Conservation (phyloP, 2,329 filamentous ascomycete genomes). For the Davidsoniella neocaledoniae region DNA sequence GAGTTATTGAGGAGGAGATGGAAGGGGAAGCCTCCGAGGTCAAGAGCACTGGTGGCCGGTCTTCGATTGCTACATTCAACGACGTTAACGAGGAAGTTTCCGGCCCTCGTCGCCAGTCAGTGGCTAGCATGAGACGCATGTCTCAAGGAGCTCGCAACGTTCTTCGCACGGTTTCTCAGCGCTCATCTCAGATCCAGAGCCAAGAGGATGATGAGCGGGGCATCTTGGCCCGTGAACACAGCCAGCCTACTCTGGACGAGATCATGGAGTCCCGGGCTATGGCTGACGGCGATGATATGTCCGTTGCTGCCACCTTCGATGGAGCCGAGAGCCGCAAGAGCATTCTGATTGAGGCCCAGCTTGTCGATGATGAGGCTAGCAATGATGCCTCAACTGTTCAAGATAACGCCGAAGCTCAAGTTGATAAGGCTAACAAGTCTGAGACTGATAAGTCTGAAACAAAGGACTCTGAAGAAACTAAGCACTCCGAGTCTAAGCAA, state of each 20-base stretch:
- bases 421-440: background rate
- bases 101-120: background rate
- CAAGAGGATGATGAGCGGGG: constrained; percentile 15
- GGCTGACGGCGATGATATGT: constrained; percentile 29
- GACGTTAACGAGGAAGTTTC: constrained; percentile 23
- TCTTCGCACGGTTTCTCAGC: constrained; percentile 27
- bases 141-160: constrained; percentile 31
- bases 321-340: constrained; percentile 16
- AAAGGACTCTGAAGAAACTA: constrained; percentile 10
- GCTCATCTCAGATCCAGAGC: constrained; percentile 13
- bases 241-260: constrained; percentile 27
- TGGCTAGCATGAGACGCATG: constrained; percentile 25
- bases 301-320: constrained; percentile 42
- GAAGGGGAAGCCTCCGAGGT: constrained; percentile 15
- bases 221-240: constrained; percentile 8
- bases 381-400: background rate
- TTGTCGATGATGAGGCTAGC: background rate
- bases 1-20: constrained; percentile 28
- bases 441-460: constrained; percentile 8
- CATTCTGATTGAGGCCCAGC: background rate
- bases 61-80: constrained; percentile 53
- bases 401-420: background rate
- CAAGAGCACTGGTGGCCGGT: constrained; percentile 31
- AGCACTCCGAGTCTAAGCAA: constrained; percentile 8
- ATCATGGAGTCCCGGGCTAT: constrained; percentile 22